These are phyloP conservation scores for Chrysoporthe puriensis DNA, from an alignment of 2,329 filamentous ascomycete species.

Conservation along the genomic window DNA sequence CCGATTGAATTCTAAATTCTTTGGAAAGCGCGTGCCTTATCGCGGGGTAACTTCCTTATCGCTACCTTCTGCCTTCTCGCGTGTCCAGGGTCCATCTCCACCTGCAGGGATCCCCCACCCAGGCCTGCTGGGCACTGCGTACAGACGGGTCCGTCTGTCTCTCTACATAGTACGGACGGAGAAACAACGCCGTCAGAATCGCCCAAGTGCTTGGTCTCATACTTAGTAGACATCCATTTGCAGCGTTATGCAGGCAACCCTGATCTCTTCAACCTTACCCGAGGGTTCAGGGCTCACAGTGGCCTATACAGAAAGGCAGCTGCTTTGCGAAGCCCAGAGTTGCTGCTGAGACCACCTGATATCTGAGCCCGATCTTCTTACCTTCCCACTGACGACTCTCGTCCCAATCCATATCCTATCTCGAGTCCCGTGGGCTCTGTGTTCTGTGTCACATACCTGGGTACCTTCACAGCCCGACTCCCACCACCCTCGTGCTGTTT, in stretches of 20 bases:
- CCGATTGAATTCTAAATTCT: neutral
- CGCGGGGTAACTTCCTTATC: slow-evolving; percentile 14
- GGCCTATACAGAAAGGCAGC: neutral
- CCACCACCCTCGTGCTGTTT: neutral
- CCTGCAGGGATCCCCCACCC: slow-evolving; percentile 8
- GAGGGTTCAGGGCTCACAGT: neutral
- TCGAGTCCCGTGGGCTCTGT: neutral
- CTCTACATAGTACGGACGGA: neutral
- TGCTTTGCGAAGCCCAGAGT: neutral
- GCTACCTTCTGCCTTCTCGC: neutral
- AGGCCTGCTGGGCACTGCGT: neutral
- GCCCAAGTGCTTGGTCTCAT: neutral
- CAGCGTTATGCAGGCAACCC: too few species aligned
- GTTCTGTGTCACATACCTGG: neutral
- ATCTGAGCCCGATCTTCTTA: neutral
- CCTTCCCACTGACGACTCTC: neutral
- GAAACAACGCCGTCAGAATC: neutral
- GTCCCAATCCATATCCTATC: neutral
- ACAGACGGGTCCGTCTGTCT: neutral
- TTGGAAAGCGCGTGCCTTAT: slow-evolving; percentile 8
- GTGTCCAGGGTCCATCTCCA: neutral
- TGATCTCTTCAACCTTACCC: neutral
- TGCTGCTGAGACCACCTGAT: neutral
- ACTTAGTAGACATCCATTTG: too few species aligned
- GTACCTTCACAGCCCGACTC: neutral